A percentile compares a stretch with the other conserved stretches of the same genome.
Evolutionary conservation across 176 grass and related monocot genomes (phyloP).

Genomic region (Sorghum bicolor): DNA sequence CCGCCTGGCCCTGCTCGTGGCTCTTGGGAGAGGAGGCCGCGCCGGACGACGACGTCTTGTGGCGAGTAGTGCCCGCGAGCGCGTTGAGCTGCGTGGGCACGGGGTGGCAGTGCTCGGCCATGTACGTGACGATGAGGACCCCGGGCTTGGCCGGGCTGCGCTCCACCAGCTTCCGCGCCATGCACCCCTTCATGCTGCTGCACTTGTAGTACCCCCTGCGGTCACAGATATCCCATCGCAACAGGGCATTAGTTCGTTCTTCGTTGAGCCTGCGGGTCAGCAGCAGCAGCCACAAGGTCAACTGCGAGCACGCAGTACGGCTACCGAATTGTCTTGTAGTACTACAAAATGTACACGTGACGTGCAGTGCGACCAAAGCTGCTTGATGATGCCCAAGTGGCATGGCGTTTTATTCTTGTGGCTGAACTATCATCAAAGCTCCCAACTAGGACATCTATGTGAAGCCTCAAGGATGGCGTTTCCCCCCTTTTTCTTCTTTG

Average conservation of each 20-base stretch:
- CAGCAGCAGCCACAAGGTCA: not conserved
- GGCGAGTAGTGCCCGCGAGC: slow-evolving; percentile 81
- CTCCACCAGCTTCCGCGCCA: slow-evolving; percentile 94
- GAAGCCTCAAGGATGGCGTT: not conserved
- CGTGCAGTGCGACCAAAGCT: not conserved
- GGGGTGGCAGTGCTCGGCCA: slow-evolving; percentile 86
- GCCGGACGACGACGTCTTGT: slow-evolving; percentile 33
- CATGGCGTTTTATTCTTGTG: not conserved
- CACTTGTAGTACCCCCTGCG: slow-evolving; percentile 91
- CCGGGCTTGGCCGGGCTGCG: slow-evolving; percentile 65
- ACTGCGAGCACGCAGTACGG: not conserved
- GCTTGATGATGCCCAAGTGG: not conserved
- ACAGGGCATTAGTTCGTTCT: not conserved
- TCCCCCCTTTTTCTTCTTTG: not conserved
- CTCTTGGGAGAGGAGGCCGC: slow-evolving; percentile 19
- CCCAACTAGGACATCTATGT: not conserved
- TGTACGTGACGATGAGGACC: slow-evolving; percentile 86
- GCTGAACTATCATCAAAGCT: not conserved
- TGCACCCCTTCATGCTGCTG: slow-evolving; percentile 91
- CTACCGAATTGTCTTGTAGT: not conserved
- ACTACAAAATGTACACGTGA: slow-evolving; percentile 29
- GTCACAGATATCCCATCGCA: not conserved
- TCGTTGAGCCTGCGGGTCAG: not conserved
- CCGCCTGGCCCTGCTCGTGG: not conserved
- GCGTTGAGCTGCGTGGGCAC: slow-evolving; percentile 85